Conservation (phyloP, 371 early-diverging fungal species). For the Mortierella polycephala region DNA sequence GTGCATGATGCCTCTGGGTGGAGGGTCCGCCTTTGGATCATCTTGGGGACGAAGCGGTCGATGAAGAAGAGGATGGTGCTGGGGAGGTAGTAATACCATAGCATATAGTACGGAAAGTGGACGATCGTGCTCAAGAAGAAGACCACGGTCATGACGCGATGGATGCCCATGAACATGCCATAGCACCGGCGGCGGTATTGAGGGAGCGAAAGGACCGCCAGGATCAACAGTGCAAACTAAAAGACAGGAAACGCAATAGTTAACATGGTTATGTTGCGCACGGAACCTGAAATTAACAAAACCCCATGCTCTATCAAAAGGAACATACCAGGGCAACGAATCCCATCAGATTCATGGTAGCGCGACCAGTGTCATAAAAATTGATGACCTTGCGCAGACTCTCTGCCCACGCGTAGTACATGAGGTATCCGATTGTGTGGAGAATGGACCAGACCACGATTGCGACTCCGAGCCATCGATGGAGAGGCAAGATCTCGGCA, state of each 20-base stretch:
- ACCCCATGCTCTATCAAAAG: background rate
- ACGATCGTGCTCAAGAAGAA: conserved; percentile 42
- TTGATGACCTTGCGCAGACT: conserved; percentile 19
- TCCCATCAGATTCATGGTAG: conserved; percentile 51
- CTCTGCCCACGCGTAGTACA: conserved; percentile 19
- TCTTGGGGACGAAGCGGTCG: conserved; percentile 52
- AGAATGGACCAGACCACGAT: conserved; percentile 42
- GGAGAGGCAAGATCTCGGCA: conserved; percentile 47
- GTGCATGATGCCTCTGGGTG: conserved; percentile 42
- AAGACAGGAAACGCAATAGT: background rate
- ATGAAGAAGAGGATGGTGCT: conserved; percentile 40
- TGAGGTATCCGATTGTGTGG: conserved; percentile 39
- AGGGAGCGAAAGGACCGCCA: conserved; percentile 42
- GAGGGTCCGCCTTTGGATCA: conserved; percentile 40
- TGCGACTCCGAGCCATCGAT: conserved; percentile 47
- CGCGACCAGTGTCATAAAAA: conserved; percentile 30
- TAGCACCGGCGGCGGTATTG: conserved; percentile 39
- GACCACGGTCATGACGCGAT: conserved; percentile 35
- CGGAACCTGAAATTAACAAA: background rate
- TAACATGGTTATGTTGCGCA: background rate
- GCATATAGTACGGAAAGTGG: conserved; percentile 39
- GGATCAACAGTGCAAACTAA: conserved; percentile 40
- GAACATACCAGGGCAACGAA: conserved; percentile 44
- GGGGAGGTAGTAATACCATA: conserved; percentile 51
- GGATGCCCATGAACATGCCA: conserved; percentile 32